Conservation (phyloP, 257 asterid genomes). For the Coffea eugenioides region DNA sequence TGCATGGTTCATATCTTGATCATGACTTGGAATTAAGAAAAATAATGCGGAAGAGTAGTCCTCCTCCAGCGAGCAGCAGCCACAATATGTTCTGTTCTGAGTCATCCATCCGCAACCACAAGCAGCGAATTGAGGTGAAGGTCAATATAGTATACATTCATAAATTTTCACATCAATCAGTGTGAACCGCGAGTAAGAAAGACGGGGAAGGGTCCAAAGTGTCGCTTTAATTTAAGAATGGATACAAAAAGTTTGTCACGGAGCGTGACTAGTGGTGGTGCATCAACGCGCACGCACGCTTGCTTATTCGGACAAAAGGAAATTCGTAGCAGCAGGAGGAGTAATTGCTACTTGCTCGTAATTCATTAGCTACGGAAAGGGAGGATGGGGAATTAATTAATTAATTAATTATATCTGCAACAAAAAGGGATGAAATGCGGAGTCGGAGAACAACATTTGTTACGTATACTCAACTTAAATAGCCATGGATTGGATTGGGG, state of each 20-base stretch:
- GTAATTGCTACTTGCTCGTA: no score
- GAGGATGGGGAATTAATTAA: no score
- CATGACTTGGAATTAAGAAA: no score
- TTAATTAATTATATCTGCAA: neutral
- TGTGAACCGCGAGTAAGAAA: slow-evolving; percentile 8
- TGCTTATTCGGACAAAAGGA: neutral
- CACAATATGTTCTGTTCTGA: neutral
- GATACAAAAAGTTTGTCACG: slow-evolving; percentile 4
- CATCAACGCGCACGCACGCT: slow-evolving; percentile 14
- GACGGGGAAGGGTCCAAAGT: slow-evolving; percentile 21
- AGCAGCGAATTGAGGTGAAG: neutral
- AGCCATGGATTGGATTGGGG: slow-evolving; percentile 11
- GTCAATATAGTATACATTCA: neutral
- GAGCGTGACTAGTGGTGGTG: slow-evolving; percentile 21
- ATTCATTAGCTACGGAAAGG: no score
- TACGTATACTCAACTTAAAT: slow-evolving; percentile 21
- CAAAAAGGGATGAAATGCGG: neutral
- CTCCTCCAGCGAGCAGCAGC: no score
- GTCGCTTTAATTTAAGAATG: slow-evolving; percentile 2
- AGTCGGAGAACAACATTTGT: slow-evolving; percentile 23
- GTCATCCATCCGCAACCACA: slow-evolving; percentile 10
- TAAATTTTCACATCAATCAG: neutral
- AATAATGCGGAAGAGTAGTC: no score
- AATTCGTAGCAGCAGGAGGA: neutral
- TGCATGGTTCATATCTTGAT: no score